phyloP scores from a whole-genome alignment of 2,329 filamentous ascomycete species.

The Rhinocladiella mackenziei region DNA sequence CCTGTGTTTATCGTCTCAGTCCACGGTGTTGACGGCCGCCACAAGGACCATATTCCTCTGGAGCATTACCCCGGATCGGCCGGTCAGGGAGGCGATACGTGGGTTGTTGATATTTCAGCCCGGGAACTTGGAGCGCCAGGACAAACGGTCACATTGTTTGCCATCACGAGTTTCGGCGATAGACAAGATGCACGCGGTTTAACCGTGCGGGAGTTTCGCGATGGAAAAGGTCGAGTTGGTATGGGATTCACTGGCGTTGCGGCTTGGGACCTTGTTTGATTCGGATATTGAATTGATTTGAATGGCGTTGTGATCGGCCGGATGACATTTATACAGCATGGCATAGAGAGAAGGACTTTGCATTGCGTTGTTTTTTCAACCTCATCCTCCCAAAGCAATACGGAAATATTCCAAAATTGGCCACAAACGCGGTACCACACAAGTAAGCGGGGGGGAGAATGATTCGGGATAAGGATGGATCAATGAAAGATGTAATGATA shows the following conservation, averaged over 20 bases:
- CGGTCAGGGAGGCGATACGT: conserved; percentile 68
- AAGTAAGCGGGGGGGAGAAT: neutral
- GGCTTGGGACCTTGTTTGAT: conserved; percentile 51
- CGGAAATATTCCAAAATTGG: too few species aligned
- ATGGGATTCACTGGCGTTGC: conserved; percentile 51
- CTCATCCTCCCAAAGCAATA: too few species aligned
- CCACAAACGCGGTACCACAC: neutral
- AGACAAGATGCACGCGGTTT: conserved; percentile 51
- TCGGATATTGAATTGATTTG: too few species aligned
- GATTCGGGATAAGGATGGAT: neutral
- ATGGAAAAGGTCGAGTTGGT: conserved; percentile 45
- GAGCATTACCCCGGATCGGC: conserved; percentile 44
- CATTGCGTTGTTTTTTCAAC: too few species aligned
- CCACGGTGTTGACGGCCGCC: conserved; percentile 61
- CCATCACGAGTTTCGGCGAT: conserved; percentile 54
- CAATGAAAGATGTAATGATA: conserved; percentile 6
- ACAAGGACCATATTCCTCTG: conserved; percentile 66
- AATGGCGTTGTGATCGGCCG: too few species aligned
- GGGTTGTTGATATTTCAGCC: conserved; percentile 71
- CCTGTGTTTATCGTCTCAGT: conserved; percentile 68
- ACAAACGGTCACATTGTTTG: conserved; percentile 62
- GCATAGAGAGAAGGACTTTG: too few species aligned
- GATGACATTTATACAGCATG: too few species aligned
- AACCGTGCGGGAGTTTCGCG: conserved; percentile 46
- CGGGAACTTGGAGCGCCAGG: conserved; percentile 64